Conservation (phyloP, 345 rosid species). For the Excoecaria agallocha region DNA sequence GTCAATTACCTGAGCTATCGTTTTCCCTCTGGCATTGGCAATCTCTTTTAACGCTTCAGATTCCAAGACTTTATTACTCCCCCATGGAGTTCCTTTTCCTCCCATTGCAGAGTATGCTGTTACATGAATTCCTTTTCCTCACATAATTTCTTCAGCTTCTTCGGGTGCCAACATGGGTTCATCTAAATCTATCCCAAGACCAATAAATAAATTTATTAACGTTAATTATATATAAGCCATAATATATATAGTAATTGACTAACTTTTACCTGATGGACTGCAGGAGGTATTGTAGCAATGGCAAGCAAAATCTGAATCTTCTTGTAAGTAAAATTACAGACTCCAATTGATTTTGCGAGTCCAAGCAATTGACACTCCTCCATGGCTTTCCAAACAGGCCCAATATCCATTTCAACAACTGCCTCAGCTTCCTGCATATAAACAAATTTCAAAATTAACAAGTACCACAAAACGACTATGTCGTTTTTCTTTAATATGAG, state of each 20-base stretch:
- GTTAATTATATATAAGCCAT: no score
- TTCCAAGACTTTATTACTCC: conserved; percentile 28
- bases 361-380: conserved; percentile 40
- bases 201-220: no score
- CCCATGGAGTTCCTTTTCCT: conserved; percentile 38
- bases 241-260: no score
- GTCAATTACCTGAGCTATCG: conserved; percentile 37
- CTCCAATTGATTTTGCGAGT: conserved; percentile 38
- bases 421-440: conserved; percentile 30
- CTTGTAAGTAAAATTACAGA: conserved; percentile 37
- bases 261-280: conserved; percentile 47
- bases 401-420: conserved; percentile 20
- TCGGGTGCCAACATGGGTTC: conserved; percentile 37
- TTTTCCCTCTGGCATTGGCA: conserved; percentile 32
- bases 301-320: conserved; percentile 35
- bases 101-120: conserved; percentile 39
- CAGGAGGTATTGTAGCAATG: conserved; percentile 32
- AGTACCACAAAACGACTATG: no score
- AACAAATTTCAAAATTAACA: background rate
- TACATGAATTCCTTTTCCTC: conserved; percentile 28
- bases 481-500: fast-evolving
- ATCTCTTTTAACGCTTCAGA: conserved; percentile 26
- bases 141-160: conserved; percentile 30
- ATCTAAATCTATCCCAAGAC: no score
- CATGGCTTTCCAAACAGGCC: conserved; percentile 41